Evolutionary conservation across 495 filamentous ascomycete genomes (phyloP).

Genomic region (Endocarpon pusillum): DNA sequence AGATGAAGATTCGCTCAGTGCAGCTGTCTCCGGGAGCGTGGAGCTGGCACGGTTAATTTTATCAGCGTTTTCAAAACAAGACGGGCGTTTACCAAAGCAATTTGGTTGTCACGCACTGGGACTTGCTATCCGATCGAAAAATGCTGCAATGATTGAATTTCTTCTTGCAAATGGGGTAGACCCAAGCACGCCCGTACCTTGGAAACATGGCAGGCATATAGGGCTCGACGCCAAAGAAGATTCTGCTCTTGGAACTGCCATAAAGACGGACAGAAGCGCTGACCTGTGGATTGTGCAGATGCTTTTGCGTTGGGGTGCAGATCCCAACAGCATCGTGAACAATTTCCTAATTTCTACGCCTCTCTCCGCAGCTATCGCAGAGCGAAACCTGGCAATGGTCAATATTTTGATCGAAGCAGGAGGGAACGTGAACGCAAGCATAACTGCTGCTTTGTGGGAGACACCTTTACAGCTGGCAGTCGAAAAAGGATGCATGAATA

Average conservation of each 20-base stretch:
- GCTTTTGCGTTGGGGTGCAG: neutral
- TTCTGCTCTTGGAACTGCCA: neutral
- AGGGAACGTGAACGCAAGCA: no score
- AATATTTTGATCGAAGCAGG: no score
- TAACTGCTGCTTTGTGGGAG: no score
- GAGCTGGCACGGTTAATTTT: neutral
- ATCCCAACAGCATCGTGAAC: neutral
- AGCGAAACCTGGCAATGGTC: no score
- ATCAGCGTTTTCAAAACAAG: neutral
- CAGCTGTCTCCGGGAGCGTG: neutral
- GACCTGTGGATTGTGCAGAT: neutral
- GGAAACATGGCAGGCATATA: no score
- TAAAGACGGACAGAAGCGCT: neutral
- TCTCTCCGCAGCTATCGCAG: constrained; percentile 1
- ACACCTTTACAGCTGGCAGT: neutral
- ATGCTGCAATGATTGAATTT: neutral
- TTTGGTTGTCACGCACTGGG: neutral
- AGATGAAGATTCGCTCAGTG: neutral
- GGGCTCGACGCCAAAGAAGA: neutral
- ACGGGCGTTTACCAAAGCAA: neutral
- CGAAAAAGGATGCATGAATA: neutral
- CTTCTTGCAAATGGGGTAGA: neutral
- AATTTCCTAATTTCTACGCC: neutral
- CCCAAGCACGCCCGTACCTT: neutral
- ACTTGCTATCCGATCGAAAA: neutral